phyloP scores from a whole-genome alignment of 441 rosid species.

The Erysimum cheiri region DNA sequence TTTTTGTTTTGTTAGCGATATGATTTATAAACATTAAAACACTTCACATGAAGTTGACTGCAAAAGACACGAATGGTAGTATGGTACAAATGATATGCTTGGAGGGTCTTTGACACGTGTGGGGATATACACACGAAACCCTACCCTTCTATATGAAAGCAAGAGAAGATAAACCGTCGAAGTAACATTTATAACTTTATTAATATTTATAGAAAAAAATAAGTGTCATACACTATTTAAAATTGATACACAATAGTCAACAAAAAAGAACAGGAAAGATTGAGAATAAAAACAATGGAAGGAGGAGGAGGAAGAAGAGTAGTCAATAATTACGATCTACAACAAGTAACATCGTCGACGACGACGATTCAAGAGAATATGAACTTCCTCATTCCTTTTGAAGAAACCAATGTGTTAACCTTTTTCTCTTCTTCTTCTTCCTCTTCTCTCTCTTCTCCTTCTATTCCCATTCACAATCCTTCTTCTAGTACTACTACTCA shows the following conservation, averaged over 20 bases:
- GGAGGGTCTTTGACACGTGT: constrained; percentile 36
- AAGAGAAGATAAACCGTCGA: constrained; percentile 41
- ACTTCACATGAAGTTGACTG: constrained; percentile 46
- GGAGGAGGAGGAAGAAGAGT: constrained; percentile 40
- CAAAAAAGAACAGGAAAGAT: background rate
- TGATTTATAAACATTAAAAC: constrained; percentile 26
- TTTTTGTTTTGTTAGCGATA: constrained; percentile 9
- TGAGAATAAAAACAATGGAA: constrained; percentile 37
- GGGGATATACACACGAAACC: constrained; percentile 44
- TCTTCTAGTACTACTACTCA: constrained; percentile 40
- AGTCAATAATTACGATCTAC: constrained; percentile 53
- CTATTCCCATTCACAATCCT: constrained; percentile 45
- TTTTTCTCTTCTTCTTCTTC: constrained; percentile 68
- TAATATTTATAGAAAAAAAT: constrained; percentile 22
- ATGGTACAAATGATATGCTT: constrained; percentile 38
- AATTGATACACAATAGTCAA: constrained; percentile 34
- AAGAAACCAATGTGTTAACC: constrained; percentile 76
- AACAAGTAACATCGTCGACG: constrained; percentile 49
- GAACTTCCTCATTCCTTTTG: constrained; percentile 72
- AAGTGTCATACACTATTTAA: constrained; percentile 26
- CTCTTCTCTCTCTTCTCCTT: constrained; percentile 50
- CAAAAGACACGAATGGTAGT: constrained; percentile 40
- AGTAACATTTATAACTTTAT: constrained; percentile 28
- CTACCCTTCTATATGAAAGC: constrained; percentile 41
- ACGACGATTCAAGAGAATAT: constrained; percentile 55